Evolutionary conservation across 495 filamentous ascomycete species (phyloP), one percentile per base, ranked within the genome.

Genomic region (Viridothelium virens): DNA sequence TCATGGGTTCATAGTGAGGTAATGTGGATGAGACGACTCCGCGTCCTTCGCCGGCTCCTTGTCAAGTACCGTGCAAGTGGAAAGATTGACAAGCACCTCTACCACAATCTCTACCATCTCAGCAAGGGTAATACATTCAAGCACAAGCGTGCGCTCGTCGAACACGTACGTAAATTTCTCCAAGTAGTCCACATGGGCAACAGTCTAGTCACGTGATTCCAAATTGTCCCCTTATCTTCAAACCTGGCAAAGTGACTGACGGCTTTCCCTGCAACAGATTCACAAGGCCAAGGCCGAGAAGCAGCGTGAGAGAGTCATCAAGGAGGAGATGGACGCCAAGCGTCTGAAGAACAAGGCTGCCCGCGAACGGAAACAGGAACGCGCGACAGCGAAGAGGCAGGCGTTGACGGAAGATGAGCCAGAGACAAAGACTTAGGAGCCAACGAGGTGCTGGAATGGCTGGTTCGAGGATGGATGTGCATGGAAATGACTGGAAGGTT

Each of bases 41-140:
- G 94, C 81, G 91, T 97, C 73, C 92, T 99, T 82, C 92, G 94
- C 75, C 93, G 94, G 79, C 89, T 99, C 59, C 86, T 99, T 72
- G 93, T 96, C 84, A 96, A 97, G 84, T 99, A 99, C 85, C 94
- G 94, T 82, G 93, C 92, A 78, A 87, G 88, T 76, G 94, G 94
- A 81, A 99, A 99, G 89, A 99, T 99, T 81, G 94, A 99, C 85
- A 99, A 99, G 87, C 95, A 99, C 85, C 92, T 99, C 63, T 99
- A 99, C 87, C 94, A 99, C 86, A 91, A 96, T 84, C 91, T 99
- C 70, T 99, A 99, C 85, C 92, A 96, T 80, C 83, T 96, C 74
- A 90, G 88, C 88, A 99, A 99, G 92, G 94, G 94, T 96, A 99
- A 99, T 87, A 93, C 94, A 79, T 99, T 99, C 89, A 99, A 99